Evolutionary conservation across 2,329 filamentous ascomycete species (phyloP).

Genomic region (Fusarium kyushuense): DNA sequence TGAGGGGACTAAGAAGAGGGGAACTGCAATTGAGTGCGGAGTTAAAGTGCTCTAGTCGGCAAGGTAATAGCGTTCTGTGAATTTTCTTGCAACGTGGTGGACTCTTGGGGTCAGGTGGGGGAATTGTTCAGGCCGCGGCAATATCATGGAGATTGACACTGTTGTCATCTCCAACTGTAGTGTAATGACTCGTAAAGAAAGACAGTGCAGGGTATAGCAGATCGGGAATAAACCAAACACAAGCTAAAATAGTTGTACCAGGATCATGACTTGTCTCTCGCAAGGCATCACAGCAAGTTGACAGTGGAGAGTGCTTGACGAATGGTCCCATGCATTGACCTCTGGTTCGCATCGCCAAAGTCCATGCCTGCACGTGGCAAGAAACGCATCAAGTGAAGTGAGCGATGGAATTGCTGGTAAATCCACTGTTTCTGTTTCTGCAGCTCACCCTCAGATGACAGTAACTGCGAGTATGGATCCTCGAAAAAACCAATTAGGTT

Average conservation of each 20-base stretch:
- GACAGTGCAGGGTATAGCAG: background rate
- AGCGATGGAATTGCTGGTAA: background rate
- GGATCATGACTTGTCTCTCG: background rate
- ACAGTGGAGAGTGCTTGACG: slow-evolving; percentile 4
- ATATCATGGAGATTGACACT: background rate
- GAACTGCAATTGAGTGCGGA: background rate
- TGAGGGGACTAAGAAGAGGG: background rate
- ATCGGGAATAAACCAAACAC: background rate
- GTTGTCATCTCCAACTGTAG: background rate
- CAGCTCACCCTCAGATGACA: background rate
- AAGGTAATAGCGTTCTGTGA: background rate
- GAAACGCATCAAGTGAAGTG: background rate
- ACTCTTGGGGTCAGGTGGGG: background rate
- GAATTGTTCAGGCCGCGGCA: background rate
- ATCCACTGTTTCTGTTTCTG: background rate
- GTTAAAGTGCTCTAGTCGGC: background rate
- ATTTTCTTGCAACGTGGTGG: background rate
- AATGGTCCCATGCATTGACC: background rate
- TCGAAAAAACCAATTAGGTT: background rate
- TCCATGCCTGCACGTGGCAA: background rate
- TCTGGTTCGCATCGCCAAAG: background rate
- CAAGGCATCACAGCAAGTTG: background rate
- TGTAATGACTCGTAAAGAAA: background rate
- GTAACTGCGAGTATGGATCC: no score
- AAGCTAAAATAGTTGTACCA: background rate